Base-by-base conservation (phyloP, 352 stramenopile genomes). In the Phytophthora sansomeana region DNA sequence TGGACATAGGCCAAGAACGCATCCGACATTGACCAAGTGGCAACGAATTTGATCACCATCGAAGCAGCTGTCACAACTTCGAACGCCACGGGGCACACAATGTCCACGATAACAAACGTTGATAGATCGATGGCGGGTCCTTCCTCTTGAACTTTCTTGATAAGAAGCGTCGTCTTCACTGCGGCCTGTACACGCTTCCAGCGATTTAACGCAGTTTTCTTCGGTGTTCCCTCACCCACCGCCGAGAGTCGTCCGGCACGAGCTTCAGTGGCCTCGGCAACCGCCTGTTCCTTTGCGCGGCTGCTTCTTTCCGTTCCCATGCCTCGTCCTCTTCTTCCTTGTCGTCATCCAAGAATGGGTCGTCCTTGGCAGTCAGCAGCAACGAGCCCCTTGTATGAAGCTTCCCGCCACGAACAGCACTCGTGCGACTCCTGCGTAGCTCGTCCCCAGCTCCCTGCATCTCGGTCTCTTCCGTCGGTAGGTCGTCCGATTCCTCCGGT, bases 41-140 rank as follows among this genome's bases (percentile, higher is more conserved):
- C 51, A 19, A 85, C 49, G 29, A 93, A 69, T 59, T 87, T 80
- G 6, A 77, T 47, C 4, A 90, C 14, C 52, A 89, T 82, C n/a
- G 70, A 54, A 21, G 75, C 10, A n/a, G 71, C 48, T 43, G 85
- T 94, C 14, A 74, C 51, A 32, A 91, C 19, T 59, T 94, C 85
- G 44, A 92, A 94, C 8, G 91, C 21, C 42, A 91, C 76, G 0
- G 85, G 85, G 39, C 83, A 94, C 42, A 92, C 75, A 38, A 94
- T 63, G 29, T 94, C 85, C 17, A 92, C 85, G 30, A 89, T 57
- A 19, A 94, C 57, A 63, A 94, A 94, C 16, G 85, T 92, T 16
- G 84, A 90, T 7, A 91, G 59, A 41, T 90, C 81, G 44, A 94
- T 91, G 32, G 62, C 29, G 4, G 82, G 81, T 0, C 82, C 85